phyloP scores from a whole-genome alignment of 2,329 filamentous ascomycete genomes.

The Myriosclerotinia curreyana region DNA sequence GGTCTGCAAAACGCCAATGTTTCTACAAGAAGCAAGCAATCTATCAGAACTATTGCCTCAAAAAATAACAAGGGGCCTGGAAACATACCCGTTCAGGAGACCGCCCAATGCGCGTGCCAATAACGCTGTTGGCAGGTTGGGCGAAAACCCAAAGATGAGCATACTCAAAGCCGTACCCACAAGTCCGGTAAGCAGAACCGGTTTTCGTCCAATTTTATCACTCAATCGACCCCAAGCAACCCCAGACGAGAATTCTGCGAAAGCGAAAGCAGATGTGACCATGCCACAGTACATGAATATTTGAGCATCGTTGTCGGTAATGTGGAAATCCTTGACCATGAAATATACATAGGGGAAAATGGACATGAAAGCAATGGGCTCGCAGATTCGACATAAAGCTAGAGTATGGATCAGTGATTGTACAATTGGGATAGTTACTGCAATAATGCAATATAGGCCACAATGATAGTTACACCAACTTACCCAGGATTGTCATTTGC shows the following conservation, averaged over 20 bases:
- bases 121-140: slow-evolving; percentile 76
- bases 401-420: background rate
- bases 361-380: slow-evolving; percentile 99
- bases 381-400: slow-evolving; percentile 94
- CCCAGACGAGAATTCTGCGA: slow-evolving; percentile 90
- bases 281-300: slow-evolving; percentile 93
- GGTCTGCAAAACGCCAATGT: slow-evolving; percentile 92
- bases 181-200: slow-evolving; percentile 84
- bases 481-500: slow-evolving; percentile 55
- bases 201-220: slow-evolving; percentile 88
- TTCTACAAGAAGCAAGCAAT: slow-evolving; percentile 51
- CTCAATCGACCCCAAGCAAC: slow-evolving; percentile 92
- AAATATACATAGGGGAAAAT: slow-evolving; percentile 98
- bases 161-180: slow-evolving; percentile 90
- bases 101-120: slow-evolving; percentile 86
- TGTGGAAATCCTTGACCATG: slow-evolving; percentile 90
- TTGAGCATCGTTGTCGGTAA: slow-evolving; percentile 72
- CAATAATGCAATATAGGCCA: slow-evolving; percentile 1
- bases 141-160: slow-evolving; percentile 85
- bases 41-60: slow-evolving; percentile 27
- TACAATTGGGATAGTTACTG: slow-evolving; percentile 1
- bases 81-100: slow-evolving; percentile 79
- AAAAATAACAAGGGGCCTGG: slow-evolving; percentile 9
- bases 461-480: slow-evolving; percentile 29
- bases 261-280: slow-evolving; percentile 93